phyloP scores from a whole-genome alignment of 306 rosid species.

The Castanopsis chinensis region DNA sequence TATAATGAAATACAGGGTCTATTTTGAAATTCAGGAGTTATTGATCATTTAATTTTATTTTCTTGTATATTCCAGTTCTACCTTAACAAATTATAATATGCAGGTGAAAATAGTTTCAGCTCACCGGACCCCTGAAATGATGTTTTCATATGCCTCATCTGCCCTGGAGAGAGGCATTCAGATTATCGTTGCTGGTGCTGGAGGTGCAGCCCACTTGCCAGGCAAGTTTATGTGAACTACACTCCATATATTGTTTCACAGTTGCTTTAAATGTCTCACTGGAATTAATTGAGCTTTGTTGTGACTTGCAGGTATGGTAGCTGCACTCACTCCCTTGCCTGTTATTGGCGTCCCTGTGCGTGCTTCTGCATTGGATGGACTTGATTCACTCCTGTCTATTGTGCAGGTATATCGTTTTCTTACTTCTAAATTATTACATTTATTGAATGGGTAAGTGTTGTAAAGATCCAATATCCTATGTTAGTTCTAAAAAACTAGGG shows the following conservation, averaged over 20 bases:
- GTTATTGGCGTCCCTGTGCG: constrained; percentile 95
- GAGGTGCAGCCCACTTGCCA: constrained; percentile 96
- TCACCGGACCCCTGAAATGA: constrained; percentile 83
- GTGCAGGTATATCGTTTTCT: constrained; percentile 56
- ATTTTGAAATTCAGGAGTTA: too few relatives aligned
- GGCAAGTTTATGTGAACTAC: constrained; percentile 40
- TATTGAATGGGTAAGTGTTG: neutral
- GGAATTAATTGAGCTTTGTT: constrained; percentile 12
- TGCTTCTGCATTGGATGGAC: constrained; percentile 70
- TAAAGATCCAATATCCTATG: neutral
- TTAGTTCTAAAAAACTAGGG: neutral
- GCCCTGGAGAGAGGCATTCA: constrained; percentile 69
- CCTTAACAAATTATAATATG: neutral
- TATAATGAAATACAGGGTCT: too few relatives aligned
- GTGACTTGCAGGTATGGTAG: constrained; percentile 79
- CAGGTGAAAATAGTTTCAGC: constrained; percentile 93
- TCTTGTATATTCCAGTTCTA: too few relatives aligned
- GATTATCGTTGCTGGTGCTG: constrained; percentile 94
- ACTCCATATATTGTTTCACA: neutral
- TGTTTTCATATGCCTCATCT: constrained; percentile 68
- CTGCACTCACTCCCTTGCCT: constrained; percentile 72
- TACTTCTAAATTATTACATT: neutral
- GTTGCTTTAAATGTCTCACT: constrained; percentile 1
- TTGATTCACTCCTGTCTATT: constrained; percentile 89
- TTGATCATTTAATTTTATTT: too few relatives aligned